Conservation (phyloP, 352 stramenopile genomes). For the Globisporangium paroecandrum region DNA sequence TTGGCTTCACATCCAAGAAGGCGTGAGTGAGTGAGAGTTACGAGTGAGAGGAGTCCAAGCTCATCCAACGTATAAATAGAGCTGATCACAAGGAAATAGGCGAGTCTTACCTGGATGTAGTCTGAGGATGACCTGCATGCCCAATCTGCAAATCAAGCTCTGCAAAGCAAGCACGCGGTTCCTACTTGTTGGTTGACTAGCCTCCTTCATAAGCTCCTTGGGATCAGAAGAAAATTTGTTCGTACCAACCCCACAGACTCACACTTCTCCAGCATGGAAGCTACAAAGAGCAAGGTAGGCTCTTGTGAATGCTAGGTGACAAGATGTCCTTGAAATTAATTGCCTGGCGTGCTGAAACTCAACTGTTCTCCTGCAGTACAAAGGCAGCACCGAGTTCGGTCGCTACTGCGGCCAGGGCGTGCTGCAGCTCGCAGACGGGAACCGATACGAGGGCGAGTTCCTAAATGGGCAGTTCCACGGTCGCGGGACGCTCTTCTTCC, state of each 20-base stretch:
- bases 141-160: not conserved
- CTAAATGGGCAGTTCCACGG: conserved; percentile 78
- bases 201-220: not conserved
- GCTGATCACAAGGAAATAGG: not conserved
- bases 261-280: conserved; percentile 7
- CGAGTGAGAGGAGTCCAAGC: not conserved
- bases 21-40: not conserved
- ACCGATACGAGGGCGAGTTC: conserved; percentile 79
- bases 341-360: not conserved
- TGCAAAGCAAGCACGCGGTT: not conserved
- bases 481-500: conserved; percentile 65
- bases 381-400: conserved; percentile 53
- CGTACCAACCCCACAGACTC: not conserved
- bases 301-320: not conserved
- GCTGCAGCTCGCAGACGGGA: conserved; percentile 55
- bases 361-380: conserved; percentile 33
- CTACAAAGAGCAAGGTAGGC: conserved; percentile 17
- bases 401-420: conserved; percentile 57
- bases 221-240: not conserved
- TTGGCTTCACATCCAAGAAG: conserved; percentile 65
- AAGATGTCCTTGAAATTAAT: not conserved
- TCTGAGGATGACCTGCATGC: not conserved
- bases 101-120: conserved; percentile 3
- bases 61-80: conserved; percentile 17
- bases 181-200: not conserved